A percentile compares a stretch with the other conserved stretches of the same genome.
Evolutionary conservation across 257 asterid species (phyloP).

Genomic region (Nicotiana paniculata): DNA sequence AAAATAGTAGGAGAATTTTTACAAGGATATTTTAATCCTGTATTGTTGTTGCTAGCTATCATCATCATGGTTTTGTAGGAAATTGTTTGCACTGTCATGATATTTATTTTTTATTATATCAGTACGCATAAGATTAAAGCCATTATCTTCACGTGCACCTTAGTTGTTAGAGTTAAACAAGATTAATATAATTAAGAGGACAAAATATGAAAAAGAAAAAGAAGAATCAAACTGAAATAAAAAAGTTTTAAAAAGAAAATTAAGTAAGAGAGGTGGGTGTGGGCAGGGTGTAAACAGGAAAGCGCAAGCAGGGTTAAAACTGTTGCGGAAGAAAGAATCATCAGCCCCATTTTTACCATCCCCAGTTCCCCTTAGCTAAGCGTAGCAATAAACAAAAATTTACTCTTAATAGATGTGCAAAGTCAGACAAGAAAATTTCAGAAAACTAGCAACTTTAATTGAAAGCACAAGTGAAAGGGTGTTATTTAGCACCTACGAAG

Average conservation of each 20-base stretch:
- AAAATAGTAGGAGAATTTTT: neutral
- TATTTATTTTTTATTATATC: neutral
- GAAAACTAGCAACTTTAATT: neutral
- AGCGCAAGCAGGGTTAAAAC: neutral
- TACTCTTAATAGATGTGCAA: neutral
- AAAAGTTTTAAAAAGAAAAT: too few species aligned
- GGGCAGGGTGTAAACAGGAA: neutral
- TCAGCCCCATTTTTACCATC: neutral
- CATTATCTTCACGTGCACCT: neutral
- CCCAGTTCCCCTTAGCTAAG: neutral
- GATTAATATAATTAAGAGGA: neutral
- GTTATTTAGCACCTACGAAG: neutral
- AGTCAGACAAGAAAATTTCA: neutral
- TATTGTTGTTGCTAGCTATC: neutral
- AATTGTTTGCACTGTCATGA: neutral
- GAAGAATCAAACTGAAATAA: neutral
- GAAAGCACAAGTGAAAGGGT: neutral
- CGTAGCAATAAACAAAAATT: neutral
- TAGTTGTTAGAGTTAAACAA: neutral
- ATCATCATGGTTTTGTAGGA: neutral
- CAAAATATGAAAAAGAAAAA: neutral
- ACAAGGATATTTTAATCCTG: neutral
- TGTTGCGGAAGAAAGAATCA: neutral
- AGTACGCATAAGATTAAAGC: neutral
- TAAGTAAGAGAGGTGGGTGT: neutral